Evolutionary conservation across 2,329 filamentous ascomycete genomes (phyloP), one percentile per base, ranked within the genome.

Genomic region (Hansfordia pulvinata): DNA sequence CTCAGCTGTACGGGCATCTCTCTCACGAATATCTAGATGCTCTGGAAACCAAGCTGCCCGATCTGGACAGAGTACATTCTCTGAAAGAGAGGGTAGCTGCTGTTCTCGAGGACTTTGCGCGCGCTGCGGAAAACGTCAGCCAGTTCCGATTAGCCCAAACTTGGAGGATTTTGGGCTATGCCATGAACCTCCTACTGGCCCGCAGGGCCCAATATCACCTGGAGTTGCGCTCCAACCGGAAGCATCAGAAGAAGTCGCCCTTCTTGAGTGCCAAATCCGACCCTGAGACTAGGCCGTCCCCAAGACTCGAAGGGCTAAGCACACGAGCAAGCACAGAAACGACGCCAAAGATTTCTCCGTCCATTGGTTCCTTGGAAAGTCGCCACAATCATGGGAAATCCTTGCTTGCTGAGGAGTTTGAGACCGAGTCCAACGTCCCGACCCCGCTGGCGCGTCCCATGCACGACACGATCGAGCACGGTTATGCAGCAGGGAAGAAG

Each of bases 141-240:
- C 54, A 69, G 25, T 76, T 68, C 40, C 60, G 72, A 2, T 54
- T 77, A 1, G 68, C 72, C 5, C 72, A 77, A 41, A 73, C 69
- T 2, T 77, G 72, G 72, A 62, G 69, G 17, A 58, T 76, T 9
- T 41, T 77, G 12, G 61, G 63, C 1, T 74, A 67, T 38, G 64
- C 63, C 8, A 61, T 72, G 36, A 50, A 54, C 12, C 45, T 73
- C 9, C 52, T 77, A 1, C 53, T 77, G 2, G 52, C 51, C 10
- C 56, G 61, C 17, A 58, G 72, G 16, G 69, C 64, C 2, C 59
- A 68, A 22, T 70, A 68, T 32, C 72, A 77, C 37, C 53, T 69
- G 0, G 56, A 72, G 27, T 40, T 47, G 13, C 58, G 70, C 2
- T 47, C 63, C 18, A 49, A 57, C 18, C 44, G 52, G 19, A 54